Base-by-base conservation (phyloP, 495 filamentous ascomycete genomes). In the Friedmanniomyces simplex region DNA sequence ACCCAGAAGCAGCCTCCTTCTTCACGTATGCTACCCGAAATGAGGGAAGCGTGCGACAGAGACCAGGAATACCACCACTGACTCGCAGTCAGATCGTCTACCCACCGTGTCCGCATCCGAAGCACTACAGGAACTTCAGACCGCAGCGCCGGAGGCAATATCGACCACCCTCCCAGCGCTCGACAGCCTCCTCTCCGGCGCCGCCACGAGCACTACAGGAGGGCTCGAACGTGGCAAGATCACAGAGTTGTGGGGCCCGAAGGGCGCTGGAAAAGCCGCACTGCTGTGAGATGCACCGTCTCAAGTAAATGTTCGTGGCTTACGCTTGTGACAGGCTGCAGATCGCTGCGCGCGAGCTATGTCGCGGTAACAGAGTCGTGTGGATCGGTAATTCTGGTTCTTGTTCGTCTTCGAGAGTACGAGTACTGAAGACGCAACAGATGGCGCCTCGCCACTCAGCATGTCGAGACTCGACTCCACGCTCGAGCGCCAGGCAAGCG, bases 91-190 rank as follows among this genome's bases (percentile, higher is more conserved):
- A 88, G 85, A 87, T 72, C 85, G 88, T 6, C 76, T 98, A 28
- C 80, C 87, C n/a, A 90, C 93, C 0, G 78, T 95, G 20, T 90
- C 91, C 1, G 91, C 90, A 42, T 89, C 91, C 0, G 82, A 94
- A 69, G 89, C 88, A 10, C 72, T 95, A 39, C 79, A 85, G 51
- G 77, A 84, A 20, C 76, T 84, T 11, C 77, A 79, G 26, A 71
- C 72, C 22, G 69, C 68, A 30, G 67, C 72, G 8, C 67, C 70
- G 25, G 74, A 72, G 55, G 76, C 77, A 26, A 75, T 96, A 39
- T 73, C 80, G 0, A 95, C 88, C 2, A 83, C 86, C 1, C 69
- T 95, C 30, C 39, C 63, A 34, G 71, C 69, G 28, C 79, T 96
- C 20, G 67, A 73, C 59, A 50, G 28, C 32, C 46, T 68, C 14